Percentiles rank a stretch among this genome's conserved stretches.
phyloP scores from a whole-genome alignment of 805 yeast genomes.

The Candida multigemmis region DNA sequence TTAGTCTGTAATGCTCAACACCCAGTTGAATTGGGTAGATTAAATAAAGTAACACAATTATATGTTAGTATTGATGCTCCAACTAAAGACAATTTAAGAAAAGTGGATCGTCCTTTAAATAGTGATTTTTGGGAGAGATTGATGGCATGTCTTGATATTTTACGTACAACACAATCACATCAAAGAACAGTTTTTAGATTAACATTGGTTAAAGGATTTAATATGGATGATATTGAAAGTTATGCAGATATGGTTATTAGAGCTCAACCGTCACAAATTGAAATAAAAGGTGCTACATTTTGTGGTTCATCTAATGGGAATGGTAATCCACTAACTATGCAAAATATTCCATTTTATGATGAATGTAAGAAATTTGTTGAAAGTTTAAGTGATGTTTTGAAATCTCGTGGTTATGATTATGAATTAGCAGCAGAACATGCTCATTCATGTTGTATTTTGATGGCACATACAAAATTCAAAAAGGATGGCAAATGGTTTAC shows the following conservation, averaged over 20 bases:
- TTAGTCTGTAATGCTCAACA: slow-evolving; percentile 95
- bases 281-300: slow-evolving; percentile 91
- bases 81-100: slow-evolving; percentile 69
- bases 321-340: slow-evolving; percentile 89
- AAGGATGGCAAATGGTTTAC: slow-evolving; percentile 76
- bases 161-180: slow-evolving; percentile 61
- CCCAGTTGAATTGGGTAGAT: slow-evolving; percentile 66
- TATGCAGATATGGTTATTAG: slow-evolving; percentile 81
- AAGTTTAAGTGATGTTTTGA: slow-evolving; percentile 50
- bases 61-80: slow-evolving; percentile 93
- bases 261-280: slow-evolving; percentile 81
- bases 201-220: slow-evolving; percentile 88
- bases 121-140: slow-evolving; percentile 91
- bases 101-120: slow-evolving; percentile 81
- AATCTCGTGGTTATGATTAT: slow-evolving; percentile 59
- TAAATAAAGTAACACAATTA: slow-evolving; percentile 77
- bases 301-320: slow-evolving; percentile 83
- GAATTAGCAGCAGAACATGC: slow-evolving; percentile 94
- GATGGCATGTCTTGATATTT: slow-evolving; percentile 68
- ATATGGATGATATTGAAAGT: slow-evolving; percentile 69
- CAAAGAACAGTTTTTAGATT: slow-evolving; percentile 89
- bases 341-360: slow-evolving; percentile 88
- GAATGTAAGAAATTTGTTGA: slow-evolving; percentile 76
- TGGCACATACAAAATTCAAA: slow-evolving; percentile 68
- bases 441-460: slow-evolving; percentile 83